Evolutionary conservation across 495 filamentous ascomycete genomes (phyloP).

Genomic region (Podospora anserina): DNA sequence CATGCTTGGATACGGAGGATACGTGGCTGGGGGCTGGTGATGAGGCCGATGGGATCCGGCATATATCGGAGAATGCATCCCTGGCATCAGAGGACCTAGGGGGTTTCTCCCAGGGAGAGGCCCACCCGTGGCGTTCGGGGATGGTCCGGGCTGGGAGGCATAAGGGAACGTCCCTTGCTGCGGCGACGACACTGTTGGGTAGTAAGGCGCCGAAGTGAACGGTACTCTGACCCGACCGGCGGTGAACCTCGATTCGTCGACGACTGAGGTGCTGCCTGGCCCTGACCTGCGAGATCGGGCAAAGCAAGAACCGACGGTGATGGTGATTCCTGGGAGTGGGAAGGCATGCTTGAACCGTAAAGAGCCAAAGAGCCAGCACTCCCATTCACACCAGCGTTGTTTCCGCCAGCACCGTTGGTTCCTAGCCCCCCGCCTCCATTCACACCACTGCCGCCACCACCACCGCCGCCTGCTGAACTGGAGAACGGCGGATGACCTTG

Average conservation of each 20-base stretch:
- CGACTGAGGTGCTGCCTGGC: background rate
- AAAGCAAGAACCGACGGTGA: slow-evolving; percentile 20
- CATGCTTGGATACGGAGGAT: slow-evolving; percentile 16
- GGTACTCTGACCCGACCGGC: background rate
- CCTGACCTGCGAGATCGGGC: slow-evolving; percentile 10
- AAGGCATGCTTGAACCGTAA: slow-evolving; percentile 17
- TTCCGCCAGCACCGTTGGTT: slow-evolving; percentile 21
- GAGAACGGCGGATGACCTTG: slow-evolving; percentile 33
- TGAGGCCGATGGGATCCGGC: background rate
- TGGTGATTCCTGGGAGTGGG: slow-evolving; percentile 22
- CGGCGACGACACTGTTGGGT: slow-evolving; percentile 59
- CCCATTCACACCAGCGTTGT: slow-evolving; percentile 10
- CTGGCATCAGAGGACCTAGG: slow-evolving; percentile 9
- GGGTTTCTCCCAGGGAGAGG: slow-evolving; percentile 21
- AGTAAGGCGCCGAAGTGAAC: slow-evolving; percentile 26
- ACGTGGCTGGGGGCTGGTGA: slow-evolving; percentile 2
- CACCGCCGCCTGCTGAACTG: slow-evolving; percentile 31
- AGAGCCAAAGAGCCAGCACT: slow-evolving; percentile 12
- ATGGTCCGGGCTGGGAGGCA: slow-evolving; percentile 43
- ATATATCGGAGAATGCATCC: slow-evolving; percentile 16
- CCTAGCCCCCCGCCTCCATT: background rate
- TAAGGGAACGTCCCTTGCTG: slow-evolving; percentile 57
- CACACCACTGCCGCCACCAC: too few species aligned
- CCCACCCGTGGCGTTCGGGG: slow-evolving; percentile 10
- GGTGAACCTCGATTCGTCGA: background rate